phyloP scores from a whole-genome alignment of 2,329 filamentous ascomycete species.

The Fonsecaea monophora region DNA sequence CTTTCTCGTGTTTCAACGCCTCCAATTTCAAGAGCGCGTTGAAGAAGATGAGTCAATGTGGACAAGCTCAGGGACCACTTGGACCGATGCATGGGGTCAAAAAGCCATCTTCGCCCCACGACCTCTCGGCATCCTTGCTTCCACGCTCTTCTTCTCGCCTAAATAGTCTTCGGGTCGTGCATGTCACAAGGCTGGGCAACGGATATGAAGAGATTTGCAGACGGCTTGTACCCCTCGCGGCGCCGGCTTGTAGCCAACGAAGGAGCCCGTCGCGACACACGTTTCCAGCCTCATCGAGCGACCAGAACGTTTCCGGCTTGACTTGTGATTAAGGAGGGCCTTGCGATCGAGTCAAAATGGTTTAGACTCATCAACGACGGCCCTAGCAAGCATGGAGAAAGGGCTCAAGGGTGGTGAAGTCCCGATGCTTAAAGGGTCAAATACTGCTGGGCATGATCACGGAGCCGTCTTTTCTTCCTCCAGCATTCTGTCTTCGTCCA shows the following conservation, averaged over 20 bases:
- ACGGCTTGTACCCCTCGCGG: neutral
- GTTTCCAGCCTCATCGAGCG: slow-evolving; percentile 2
- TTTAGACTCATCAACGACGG: neutral
- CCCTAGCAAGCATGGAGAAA: neutral
- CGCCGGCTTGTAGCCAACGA: neutral
- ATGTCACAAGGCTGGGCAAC: slow-evolving; percentile 7
- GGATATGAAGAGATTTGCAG: slow-evolving; percentile 2
- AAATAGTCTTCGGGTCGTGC: neutral
- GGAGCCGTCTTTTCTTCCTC: neutral
- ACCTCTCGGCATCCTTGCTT: neutral
- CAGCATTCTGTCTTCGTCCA: neutral
- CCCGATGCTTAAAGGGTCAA: slow-evolving; percentile 1
- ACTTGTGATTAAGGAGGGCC: slow-evolving; percentile 10
- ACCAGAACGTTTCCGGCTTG: slow-evolving; percentile 8
- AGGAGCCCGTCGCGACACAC: slow-evolving; percentile 13
- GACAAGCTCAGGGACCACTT: slow-evolving; percentile 2
- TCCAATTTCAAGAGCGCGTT: slow-evolving; percentile 11
- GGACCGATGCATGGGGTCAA: neutral
- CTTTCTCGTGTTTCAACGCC: slow-evolving; percentile 12
- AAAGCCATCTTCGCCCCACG: slow-evolving; percentile 13
- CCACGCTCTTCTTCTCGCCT: slow-evolving; percentile 12
- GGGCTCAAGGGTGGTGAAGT: slow-evolving; percentile 2
- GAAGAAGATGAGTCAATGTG: neutral
- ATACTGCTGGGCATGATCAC: neutral
- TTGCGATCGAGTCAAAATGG: slow-evolving; percentile 1